Base-by-base conservation (phyloP, 2,329 filamentous ascomycete genomes). In the Apiospora sp. region DNA sequence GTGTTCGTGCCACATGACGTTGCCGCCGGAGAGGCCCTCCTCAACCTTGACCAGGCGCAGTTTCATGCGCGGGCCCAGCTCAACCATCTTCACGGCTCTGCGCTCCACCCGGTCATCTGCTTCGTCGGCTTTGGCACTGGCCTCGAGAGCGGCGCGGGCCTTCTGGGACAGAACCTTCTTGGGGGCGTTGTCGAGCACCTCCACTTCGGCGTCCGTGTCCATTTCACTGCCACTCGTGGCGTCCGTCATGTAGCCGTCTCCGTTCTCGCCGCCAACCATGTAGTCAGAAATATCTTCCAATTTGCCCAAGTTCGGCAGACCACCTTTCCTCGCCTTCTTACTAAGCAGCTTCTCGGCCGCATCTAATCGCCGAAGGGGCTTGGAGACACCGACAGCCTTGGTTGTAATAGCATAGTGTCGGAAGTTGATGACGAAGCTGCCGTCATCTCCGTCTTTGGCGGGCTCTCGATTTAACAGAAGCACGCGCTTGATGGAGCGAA, bases 1-100 rank as follows among this genome's bases (percentile, higher is more conserved):
- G 80, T 94, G 97, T 81, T 98, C 95, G 82, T 99, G 96, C 96
- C 96, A 99, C 93, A 99, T 94, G 72, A 98, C 89, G 81, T 94
- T 96, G 69, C 96, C 96, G 37, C 90, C 89, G 78, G 95, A 98
- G 8, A 98, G 84, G 1, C 96, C 96, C 78, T 99, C 96, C 80
- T 99, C 96, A 5, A 99, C 95, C 85, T 99, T 99, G 71, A 94
- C 95, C 83, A 99, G 86, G 44, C 96, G 91, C 54, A 99, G 85
- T 74, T 90, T 92, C 93, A 99, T 92, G 71, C 96, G 91, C 1
- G 96, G 96, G 0, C 96, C 96, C 0, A 99, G 86, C 83, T 99
- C 96, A 4, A 97, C 92, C 8, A 99, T 87, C 81, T 97, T 98
- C 30, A 99, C 94, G 0, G 94, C 95, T 64, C 94, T 91, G 77